Base-by-base conservation (phyloP, 1,139 yeast species). In the Debaryomyces sp. region DNA sequence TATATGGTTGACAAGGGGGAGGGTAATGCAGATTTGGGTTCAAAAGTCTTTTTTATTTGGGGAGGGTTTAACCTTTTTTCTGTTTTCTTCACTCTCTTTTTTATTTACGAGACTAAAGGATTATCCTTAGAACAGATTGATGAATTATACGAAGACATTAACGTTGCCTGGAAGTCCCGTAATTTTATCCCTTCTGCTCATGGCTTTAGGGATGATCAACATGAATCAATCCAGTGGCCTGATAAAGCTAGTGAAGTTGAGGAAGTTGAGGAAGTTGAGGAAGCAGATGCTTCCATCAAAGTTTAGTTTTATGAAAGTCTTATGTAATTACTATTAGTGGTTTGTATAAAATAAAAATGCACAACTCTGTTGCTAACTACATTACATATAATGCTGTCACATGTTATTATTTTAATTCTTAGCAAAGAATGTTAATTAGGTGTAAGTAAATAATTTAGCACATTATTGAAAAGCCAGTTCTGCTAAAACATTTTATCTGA, bases 101-200 rank as follows among this genome's bases (percentile, higher is more conserved):
- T 77, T 55, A 85, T 87, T 47, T 85, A 84, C 56, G 91, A 86
- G 67, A 87, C 95, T 29, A 84, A 84, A 67, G 92, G 92, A 24
- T 71, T 86, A 50, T 77, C 87, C 10, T 74, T 88, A 63, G 96
- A 88, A 67, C 89, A 87, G 57, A 87, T 86, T 54, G 88, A 85
- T 46, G 59, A 57, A 61, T 50, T 58, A 57, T 66, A 66, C 65
- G 64, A 68, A 64, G 54, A 61, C 50, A 67, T 68, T 45, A 57
- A 58, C 23, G 54, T 60, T 46, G 76, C 75, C 37, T 67, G 77
- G 74, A 54, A 65, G 49, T 70, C 77, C 8, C 33, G 47, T 21
- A 47, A 50, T 2, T 71, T 67, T 51, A 55, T 68, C 49, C 77
- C 77, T 41, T 51, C 64, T 46, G 65, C 51, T 39, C 73, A 70